Evolutionary conservation across 352 stramenopile genomes (phyloP).

Genomic region (Pythium vanterpoolii): DNA sequence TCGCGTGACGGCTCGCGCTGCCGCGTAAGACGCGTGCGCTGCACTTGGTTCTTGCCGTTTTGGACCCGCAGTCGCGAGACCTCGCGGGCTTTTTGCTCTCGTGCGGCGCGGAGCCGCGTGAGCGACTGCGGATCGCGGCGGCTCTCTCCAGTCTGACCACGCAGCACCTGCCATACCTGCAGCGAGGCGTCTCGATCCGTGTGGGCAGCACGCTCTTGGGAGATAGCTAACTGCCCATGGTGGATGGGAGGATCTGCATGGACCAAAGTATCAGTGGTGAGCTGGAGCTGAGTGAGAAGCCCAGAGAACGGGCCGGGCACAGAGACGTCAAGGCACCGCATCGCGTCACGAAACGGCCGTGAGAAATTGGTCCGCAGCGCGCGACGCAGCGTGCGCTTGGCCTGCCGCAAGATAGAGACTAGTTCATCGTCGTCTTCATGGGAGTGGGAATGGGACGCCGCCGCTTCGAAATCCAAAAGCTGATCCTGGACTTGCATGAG

Average conservation of each 20-base stretch:
- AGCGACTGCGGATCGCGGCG: constrained; percentile 18
- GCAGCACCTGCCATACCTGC: constrained; percentile 35
- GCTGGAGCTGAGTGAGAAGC: constrained; percentile 31
- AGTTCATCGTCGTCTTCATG: constrained; percentile 12
- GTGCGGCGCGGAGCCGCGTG: constrained; percentile 11
- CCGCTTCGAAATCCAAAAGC: constrained; percentile 26
- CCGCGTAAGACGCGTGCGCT: constrained; percentile 32
- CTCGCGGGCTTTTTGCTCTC: constrained; percentile 6
- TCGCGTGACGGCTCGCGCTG: constrained; percentile 24
- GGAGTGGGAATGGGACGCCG: neutral
- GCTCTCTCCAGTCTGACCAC: constrained; percentile 23
- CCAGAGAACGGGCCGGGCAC: constrained; percentile 39
- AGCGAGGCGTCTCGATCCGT: neutral
- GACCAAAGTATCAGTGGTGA: constrained; percentile 9
- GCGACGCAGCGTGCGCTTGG: constrained; percentile 30
- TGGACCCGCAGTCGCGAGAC: constrained; percentile 23
- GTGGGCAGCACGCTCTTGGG: neutral
- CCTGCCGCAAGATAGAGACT: neutral
- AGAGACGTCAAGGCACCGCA: constrained; percentile 39
- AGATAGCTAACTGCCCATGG: neutral
- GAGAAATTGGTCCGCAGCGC: constrained; percentile 52
- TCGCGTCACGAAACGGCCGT: constrained; percentile 47
- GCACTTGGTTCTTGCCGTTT: constrained; percentile 34
- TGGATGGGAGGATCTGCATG: neutral
- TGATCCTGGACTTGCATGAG: constrained; percentile 53